Evolutionary conservation across 805 yeast species (phyloP).

Genomic region (Kodamaea restingae): DNA sequence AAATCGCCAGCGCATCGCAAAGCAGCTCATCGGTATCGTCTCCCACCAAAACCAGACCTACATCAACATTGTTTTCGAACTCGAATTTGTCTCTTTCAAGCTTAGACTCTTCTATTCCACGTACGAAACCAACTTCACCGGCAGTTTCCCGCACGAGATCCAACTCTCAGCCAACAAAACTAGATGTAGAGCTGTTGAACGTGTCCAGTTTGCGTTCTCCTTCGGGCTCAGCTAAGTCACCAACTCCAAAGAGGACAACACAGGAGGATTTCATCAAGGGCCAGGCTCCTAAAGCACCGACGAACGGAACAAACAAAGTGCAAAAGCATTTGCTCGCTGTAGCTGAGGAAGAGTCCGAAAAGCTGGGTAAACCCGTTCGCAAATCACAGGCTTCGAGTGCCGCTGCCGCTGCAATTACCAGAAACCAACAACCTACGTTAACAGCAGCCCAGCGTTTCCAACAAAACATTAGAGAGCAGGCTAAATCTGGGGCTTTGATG

Average conservation of each 20-base stretch:
- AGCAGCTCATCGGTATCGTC: slow-evolving; percentile 3
- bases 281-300: background rate
- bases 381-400: slow-evolving; percentile 7
- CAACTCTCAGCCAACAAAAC: slow-evolving; percentile 31
- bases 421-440: slow-evolving; percentile 14
- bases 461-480: slow-evolving; percentile 35
- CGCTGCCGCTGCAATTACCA: slow-evolving; percentile 8
- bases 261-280: slow-evolving; percentile 3
- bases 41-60: slow-evolving; percentile 17
- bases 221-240: slow-evolving; percentile 14
- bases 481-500: slow-evolving; percentile 34
- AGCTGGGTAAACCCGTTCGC: background rate
- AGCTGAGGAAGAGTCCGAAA: slow-evolving; percentile 16
- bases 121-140: slow-evolving; percentile 7
- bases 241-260: slow-evolving; percentile 8
- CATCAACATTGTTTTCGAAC: slow-evolving; percentile 24
- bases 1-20: background rate
- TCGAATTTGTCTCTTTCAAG: slow-evolving; percentile 16
- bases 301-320: slow-evolving; percentile 7
- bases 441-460: slow-evolving; percentile 40
- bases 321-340: slow-evolving; percentile 16
- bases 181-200: slow-evolving; percentile 14
- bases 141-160: slow-evolving; percentile 29
- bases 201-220: slow-evolving; percentile 15
- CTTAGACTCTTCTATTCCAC: slow-evolving; percentile 8